Percentiles rank a stretch among this genome's conserved stretches.
Conservation (phyloP, 495 filamentous ascomycete species). For the Neurospora cerealis region DNA sequence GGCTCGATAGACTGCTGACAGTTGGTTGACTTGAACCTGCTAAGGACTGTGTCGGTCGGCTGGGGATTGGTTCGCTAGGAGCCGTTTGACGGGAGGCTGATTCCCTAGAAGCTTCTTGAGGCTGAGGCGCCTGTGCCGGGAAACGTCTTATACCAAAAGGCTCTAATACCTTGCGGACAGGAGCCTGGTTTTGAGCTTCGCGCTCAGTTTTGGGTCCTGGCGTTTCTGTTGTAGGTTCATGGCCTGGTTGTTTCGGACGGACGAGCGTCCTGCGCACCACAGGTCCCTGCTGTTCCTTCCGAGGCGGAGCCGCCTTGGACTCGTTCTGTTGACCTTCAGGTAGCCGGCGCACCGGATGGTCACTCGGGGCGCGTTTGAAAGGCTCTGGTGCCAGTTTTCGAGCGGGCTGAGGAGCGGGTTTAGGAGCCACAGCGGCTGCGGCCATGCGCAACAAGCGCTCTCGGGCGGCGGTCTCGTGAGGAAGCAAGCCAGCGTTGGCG, state of each 20-base stretch:
- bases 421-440: neutral
- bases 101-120: neutral
- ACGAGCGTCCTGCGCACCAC: neutral
- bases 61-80: neutral
- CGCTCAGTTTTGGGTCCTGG: neutral
- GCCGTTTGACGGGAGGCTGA: neutral
- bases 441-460: neutral
- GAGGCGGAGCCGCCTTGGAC: neutral
- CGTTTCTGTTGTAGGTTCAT: neutral
- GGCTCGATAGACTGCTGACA: neutral
- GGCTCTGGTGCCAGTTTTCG: neutral
- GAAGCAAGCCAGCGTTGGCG: slow-evolving; percentile 6
- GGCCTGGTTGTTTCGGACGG: neutral
- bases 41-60: neutral
- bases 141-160: neutral
- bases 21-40: neutral
- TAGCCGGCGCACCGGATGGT: neutral
- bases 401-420: neutral
- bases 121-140: neutral
- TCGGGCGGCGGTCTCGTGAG: slow-evolving; percentile 13
- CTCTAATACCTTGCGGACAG: neutral
- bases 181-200: neutral
- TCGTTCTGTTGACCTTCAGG: neutral
- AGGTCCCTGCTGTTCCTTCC: neutral
- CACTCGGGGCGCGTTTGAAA: neutral